phyloP scores from a whole-genome alignment of 495 filamentous ascomycete species.

The Halenospora varia region DNA sequence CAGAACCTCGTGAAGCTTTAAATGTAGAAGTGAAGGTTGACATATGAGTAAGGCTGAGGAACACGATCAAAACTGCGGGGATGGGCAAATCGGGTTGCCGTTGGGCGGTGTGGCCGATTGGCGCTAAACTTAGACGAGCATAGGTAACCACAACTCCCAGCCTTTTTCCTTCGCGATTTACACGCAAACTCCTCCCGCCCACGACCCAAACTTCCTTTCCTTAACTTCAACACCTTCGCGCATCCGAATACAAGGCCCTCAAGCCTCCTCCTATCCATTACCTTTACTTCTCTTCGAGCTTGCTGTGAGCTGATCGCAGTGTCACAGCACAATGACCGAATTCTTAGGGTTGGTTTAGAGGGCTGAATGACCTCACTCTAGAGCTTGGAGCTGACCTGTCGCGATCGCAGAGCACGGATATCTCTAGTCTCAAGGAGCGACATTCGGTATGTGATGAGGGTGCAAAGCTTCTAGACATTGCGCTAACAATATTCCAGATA shows the following conservation, averaged over 20 bases:
- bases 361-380: conserved; percentile 1
- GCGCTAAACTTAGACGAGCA: not conserved
- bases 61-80: no score
- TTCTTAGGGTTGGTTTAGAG: conserved; percentile 51
- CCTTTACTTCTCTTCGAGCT: conserved; percentile 16
- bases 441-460: conserved; percentile 42
- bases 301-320: conserved; percentile 24
- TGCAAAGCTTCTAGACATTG: not conserved
- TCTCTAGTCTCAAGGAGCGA: conserved; percentile 95
- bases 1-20: not conserved
- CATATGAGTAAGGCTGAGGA: no score
- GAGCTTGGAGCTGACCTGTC: conserved; percentile 20
- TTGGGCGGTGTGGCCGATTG: not conserved
- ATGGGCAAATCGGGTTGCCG: not conserved
- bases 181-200: conserved; percentile 3
- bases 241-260: conserved; percentile 3
- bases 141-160: not conserved
- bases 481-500: conserved; percentile 58
- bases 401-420: conserved; percentile 59
- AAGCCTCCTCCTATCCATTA: conserved; percentile 10
- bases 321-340: conserved; percentile 48
- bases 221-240: conserved; percentile 7
- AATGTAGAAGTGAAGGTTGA: not conserved
- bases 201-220: conserved; percentile 5
- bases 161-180: conserved; percentile 3